phyloP scores from a whole-genome alignment of 805 yeast genomes.

The Cyberlindnera americana region DNA sequence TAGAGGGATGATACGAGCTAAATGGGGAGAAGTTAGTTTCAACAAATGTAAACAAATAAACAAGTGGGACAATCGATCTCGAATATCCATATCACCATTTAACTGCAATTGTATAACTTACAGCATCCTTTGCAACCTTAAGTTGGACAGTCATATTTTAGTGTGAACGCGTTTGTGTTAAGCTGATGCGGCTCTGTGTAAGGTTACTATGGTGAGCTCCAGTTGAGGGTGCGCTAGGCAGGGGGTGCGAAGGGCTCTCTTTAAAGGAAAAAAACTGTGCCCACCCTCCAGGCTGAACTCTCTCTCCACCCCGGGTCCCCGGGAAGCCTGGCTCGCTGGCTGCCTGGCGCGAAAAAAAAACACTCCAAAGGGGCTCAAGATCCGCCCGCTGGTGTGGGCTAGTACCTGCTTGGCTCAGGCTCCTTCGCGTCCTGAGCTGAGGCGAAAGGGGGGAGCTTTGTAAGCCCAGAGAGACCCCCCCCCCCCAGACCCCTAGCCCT shows the following conservation, averaged over 20 bases:
- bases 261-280: conserved; percentile 5
- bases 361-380: neutral
- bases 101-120: conserved; percentile 8
- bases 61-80: too few species aligned
- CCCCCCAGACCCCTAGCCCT: too few species aligned
- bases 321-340: neutral
- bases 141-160: conserved; percentile 22
- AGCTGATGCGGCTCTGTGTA: neutral
- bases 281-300: neutral
- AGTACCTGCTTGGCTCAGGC: too few species aligned
- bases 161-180: neutral
- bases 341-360: neutral
- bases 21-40: conserved; percentile 1
- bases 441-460: too few species aligned
- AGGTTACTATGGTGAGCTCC: neutral
- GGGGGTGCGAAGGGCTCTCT: neutral
- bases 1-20: conserved; percentile 75
- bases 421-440: too few species aligned
- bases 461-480: too few species aligned
- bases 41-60: neutral
- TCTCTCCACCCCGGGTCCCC: neutral
- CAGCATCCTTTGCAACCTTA: conserved; percentile 27
- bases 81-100: too few species aligned
- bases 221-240: conserved; percentile 3
- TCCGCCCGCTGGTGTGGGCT: too few species aligned